Base-by-base conservation (phyloP, 352 stramenopile species). In the Phytophthora ohioensis region DNA sequence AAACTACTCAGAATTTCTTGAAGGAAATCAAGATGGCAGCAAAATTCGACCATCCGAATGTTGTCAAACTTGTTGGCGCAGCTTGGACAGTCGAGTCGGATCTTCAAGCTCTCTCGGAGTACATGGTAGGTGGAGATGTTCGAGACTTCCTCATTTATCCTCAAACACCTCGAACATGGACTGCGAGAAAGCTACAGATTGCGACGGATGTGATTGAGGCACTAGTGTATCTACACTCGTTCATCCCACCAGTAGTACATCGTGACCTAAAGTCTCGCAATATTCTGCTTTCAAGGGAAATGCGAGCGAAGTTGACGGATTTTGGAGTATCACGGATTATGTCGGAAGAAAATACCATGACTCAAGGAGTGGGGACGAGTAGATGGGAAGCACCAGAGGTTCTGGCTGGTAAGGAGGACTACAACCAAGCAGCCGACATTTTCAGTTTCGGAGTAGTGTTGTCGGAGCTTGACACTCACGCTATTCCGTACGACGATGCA, bases 41-140 rank as follows among this genome's bases (percentile, higher is more conserved):
- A 13, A 76, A 68, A 32, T 74, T 87, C 45, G 67, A 81, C 47
- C 81, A 86, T 36, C 75, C 72, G 5, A 80, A 71, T 36, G 56
- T 90, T 17, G 77, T 86, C 5, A 43, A 63, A 48, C 72, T 87
- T 27, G 55, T 88, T 27, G 81, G 81, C 32, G 78, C 74, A 6
- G 73, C 78, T 27, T 90, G 81, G 81, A 84, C 67, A 3, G 67
- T 70, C 36, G 57, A 76, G 34, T 69, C 71, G 12, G 79, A 88
- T 36, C 31, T 91, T 0, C 76, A 87, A 42, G 82, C 77, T 4
- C 42, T 91, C 2, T 84, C 81, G 13, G 81, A 91, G 70, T 88
- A 83, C 60, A 84, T 89, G 81, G 77, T 82, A 8, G 72, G 76
- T 32, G 77, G 82, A 43, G 81, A 91, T 47, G 31, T 91, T n/a